phyloP scores from a whole-genome alignment of 163 green algal genomes.

The Coccomyxa subellipsoidea region DNA sequence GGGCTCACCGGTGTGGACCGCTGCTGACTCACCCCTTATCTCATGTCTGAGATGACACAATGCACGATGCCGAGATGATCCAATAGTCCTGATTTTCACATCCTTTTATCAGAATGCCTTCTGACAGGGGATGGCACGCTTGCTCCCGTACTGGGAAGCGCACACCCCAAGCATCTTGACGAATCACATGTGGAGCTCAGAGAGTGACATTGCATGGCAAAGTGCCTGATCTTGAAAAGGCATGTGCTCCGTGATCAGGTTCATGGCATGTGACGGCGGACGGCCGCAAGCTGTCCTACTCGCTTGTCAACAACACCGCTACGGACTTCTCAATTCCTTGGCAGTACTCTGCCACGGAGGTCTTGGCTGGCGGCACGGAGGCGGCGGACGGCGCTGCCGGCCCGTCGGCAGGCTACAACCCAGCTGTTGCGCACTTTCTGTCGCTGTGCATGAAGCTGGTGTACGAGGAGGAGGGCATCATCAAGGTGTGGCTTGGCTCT shows the following conservation, averaged over 20 bases:
- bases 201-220: no score
- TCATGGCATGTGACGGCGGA: conserved; percentile 15
- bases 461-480: conserved; percentile 23
- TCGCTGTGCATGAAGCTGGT: conserved; percentile 31
- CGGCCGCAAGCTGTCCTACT: conserved; percentile 4
- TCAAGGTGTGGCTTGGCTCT: neutral
- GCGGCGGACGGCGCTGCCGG: neutral
- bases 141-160: no score
- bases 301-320: conserved; percentile 29
- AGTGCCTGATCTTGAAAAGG: no score
- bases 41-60: no score
- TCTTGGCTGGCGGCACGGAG: neutral
- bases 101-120: no score
- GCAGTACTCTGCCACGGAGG: conserved; percentile 1
- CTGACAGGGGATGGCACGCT: no score
- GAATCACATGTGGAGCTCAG: no score
- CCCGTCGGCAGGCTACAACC: neutral
- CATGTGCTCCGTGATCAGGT: conserved; percentile 7
- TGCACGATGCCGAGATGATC: no score
- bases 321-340: conserved; percentile 18
- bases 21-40: neutral
- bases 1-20: neutral
- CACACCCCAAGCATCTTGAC: no score
- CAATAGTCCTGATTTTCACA: no score
- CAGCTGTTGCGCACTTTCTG: conserved; percentile 17